phyloP scores from a whole-genome alignment of 169 alveolate species.

The Eimeria acervulina region DNA sequence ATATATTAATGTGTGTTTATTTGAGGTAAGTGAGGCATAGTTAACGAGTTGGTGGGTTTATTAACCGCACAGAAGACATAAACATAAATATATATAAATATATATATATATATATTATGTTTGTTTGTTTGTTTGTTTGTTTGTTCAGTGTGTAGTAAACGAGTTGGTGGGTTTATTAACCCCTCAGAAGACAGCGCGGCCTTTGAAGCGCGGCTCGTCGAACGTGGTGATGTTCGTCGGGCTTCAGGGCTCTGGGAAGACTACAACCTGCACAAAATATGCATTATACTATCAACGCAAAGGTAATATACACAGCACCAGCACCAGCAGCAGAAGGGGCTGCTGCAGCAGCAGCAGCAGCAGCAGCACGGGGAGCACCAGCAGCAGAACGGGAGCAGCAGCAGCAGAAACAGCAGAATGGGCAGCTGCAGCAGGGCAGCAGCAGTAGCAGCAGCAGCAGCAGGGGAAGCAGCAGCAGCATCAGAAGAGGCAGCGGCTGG shows the following conservation, averaged over 20 bases:
- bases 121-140: background rate
- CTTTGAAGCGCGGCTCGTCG: constrained; percentile 95
- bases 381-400: constrained; percentile 10
- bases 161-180: constrained; percentile 97
- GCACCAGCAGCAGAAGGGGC: constrained; percentile 12
- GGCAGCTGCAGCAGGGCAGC: too few relatives aligned
- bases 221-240: constrained; percentile 99
- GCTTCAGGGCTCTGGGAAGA: constrained; percentile 99
- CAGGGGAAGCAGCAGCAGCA: constrained; percentile 11
- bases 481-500: too few relatives aligned
- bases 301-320: constrained; percentile 83
- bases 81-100: too few relatives aligned
- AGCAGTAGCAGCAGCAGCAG: constrained; percentile 3
- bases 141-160: constrained; percentile 93
- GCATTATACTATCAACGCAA: constrained; percentile 98
- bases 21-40: constrained; percentile 92
- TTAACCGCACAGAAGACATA: constrained; percentile 95
- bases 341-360: constrained; percentile 14
- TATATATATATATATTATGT: background rate
- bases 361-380: too few relatives aligned
- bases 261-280: constrained; percentile 99
- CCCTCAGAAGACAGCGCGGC: constrained; percentile 94
- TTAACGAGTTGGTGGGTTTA: constrained; percentile 96
- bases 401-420: background rate
- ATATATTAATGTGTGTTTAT: background rate